phyloP scores from a whole-genome alignment of 345 rosid genomes.

The Arabidopsis suecica region DNA sequence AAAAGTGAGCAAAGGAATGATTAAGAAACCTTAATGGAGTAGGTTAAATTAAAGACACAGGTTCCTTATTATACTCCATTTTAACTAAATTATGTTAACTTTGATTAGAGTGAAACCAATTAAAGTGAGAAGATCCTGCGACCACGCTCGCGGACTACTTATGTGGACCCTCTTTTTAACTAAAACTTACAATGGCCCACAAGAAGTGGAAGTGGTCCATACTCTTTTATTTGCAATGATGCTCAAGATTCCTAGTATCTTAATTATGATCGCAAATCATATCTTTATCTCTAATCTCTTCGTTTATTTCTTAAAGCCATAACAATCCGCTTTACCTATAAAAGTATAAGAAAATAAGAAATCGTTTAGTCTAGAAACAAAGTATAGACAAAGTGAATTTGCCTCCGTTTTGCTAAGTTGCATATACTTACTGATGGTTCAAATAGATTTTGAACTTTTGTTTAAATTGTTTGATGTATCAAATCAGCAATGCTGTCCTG shows the following conservation, averaged over 20 bases:
- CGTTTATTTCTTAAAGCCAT: background rate
- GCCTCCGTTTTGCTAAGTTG: too few relatives aligned
- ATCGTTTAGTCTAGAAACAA: background rate
- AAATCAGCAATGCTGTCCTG: background rate
- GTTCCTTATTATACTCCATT: conserved; percentile 16
- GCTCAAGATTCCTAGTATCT: conserved; percentile 42
- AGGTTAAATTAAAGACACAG: conserved; percentile 27
- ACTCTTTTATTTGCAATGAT: conserved; percentile 37
- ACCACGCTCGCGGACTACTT: conserved; percentile 43
- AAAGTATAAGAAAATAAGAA: background rate
- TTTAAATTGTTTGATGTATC: background rate
- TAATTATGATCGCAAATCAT: conserved; percentile 31
- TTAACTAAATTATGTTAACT: conserved; percentile 6
- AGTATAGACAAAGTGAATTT: too few relatives aligned
- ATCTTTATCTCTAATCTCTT: conserved; percentile 18
- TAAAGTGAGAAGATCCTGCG: conserved; percentile 41
- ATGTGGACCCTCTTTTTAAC: conserved; percentile 36
- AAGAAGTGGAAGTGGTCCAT: conserved; percentile 26
- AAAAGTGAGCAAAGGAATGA: conserved; percentile 38
- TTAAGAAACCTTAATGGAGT: conserved; percentile 42
- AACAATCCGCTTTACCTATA: background rate
- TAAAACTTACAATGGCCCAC: conserved; percentile 35
- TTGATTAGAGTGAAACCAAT: conserved; percentile 36
- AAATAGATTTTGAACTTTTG: too few relatives aligned
- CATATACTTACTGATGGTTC: too few relatives aligned